These are phyloP conservation scores for Trichocladium antarcticum DNA, from an alignment of 495 filamentous ascomycete species.

Conservation along the genomic window DNA sequence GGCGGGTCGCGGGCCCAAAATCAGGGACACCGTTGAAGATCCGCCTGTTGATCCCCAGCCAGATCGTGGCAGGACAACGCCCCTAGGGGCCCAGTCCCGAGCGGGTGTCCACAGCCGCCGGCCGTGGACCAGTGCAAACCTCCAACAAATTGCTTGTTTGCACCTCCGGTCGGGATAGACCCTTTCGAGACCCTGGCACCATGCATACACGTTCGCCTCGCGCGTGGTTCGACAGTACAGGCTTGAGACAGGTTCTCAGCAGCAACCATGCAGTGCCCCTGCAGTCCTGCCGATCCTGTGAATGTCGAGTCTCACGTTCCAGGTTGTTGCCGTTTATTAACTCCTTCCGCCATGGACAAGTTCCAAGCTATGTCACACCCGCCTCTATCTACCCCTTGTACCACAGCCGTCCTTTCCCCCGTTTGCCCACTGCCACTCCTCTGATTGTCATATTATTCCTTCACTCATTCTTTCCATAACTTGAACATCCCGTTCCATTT, in stretches of 20 bases:
- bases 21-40: not conserved
- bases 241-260: too few species aligned
- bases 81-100: not conserved
- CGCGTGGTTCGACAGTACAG: too few species aligned
- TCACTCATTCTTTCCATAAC: not conserved
- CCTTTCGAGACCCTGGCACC: too few species aligned
- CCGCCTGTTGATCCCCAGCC: not conserved
- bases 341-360: too few species aligned
- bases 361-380: not conserved
- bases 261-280: too few species aligned
- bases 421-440: not conserved
- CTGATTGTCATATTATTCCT: not conserved
- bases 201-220: too few species aligned
- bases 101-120: not conserved
- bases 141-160: too few species aligned
- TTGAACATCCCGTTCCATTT: too few species aligned
- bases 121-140: not conserved
- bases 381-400: not conserved
- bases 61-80: not conserved
- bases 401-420: not conserved
- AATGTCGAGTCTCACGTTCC: not conserved
- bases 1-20: not conserved
- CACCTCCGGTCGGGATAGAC: too few species aligned
- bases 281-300: too few species aligned
- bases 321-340: too few species aligned